phyloP scores from a whole-genome alignment of 441 rosid genomes.

The Gossypium aridum region DNA sequence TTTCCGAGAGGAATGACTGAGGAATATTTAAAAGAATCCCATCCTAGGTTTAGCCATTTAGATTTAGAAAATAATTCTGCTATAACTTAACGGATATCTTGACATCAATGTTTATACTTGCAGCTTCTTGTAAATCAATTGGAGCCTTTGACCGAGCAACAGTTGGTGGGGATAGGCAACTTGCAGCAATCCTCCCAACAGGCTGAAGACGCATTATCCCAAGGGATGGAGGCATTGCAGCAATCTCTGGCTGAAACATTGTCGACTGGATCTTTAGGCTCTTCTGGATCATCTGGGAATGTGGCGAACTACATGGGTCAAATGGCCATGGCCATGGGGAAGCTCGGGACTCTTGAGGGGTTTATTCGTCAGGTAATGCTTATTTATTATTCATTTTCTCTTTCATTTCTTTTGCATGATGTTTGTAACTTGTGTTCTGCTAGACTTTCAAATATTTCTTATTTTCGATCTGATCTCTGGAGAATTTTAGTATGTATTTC shows the following conservation, averaged over 20 bases:
- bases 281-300: conserved; percentile 82
- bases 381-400: not conserved
- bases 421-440: not conserved
- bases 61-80: not conserved
- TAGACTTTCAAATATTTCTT: not conserved
- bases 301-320: conserved; percentile 98
- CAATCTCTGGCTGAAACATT: conserved; percentile 88
- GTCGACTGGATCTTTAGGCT: conserved; percentile 78
- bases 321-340: conserved; percentile 99
- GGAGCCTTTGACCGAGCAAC: conserved; percentile 96
- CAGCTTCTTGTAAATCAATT: conserved; percentile 86
- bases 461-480: not conserved
- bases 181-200: conserved; percentile 96
- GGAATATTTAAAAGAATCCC: not conserved
- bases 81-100: not conserved
- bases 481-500: not conserved
- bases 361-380: conserved; percentile 71
- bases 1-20: not conserved
- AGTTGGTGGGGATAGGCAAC: conserved; percentile 55
- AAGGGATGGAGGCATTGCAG: conserved; percentile 96
- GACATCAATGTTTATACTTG: conserved; percentile 11
- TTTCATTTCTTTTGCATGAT: not conserved
- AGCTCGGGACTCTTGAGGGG: conserved; percentile 87
- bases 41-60: not conserved
- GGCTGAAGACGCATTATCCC: conserved; percentile 96